These are phyloP conservation scores for Zymoseptoria passerinii DNA, from an alignment of 2,329 filamentous ascomycete genomes.

Conservation along the genomic window DNA sequence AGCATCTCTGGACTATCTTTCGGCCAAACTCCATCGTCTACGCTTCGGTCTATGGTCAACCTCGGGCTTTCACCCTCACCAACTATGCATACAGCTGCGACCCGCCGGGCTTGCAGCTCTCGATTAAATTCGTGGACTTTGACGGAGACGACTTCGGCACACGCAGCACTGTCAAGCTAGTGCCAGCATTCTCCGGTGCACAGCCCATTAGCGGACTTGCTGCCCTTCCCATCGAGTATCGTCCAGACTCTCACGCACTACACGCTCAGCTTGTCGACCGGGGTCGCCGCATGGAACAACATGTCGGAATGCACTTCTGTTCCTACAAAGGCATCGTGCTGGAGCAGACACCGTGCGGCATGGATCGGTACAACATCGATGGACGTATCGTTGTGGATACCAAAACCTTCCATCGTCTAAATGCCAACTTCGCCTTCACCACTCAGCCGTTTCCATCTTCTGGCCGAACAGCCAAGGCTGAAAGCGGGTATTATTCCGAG, in stretches of 20 bases:
- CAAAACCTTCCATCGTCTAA: slow-evolving; percentile 25
- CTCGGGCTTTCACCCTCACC: slow-evolving; percentile 23
- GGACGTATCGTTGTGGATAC: slow-evolving; percentile 24
- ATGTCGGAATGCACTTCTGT: slow-evolving; percentile 24
- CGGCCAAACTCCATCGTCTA: slow-evolving; percentile 29
- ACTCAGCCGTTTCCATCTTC: slow-evolving; percentile 17
- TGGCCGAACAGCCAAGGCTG: slow-evolving; percentile 1
- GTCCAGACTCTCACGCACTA: slow-evolving; percentile 9
- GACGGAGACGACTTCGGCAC: slow-evolving; percentile 28
- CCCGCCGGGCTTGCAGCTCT: slow-evolving; percentile 21
- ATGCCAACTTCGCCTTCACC: slow-evolving; percentile 19
- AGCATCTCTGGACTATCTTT: slow-evolving; percentile 39
- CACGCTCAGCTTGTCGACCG: slow-evolving; percentile 18
- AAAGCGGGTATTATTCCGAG: slow-evolving; percentile 8
- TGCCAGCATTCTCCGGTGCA: slow-evolving; percentile 18
- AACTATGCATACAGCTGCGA: slow-evolving; percentile 24
- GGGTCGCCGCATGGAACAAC: slow-evolving; percentile 20
- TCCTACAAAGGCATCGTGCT: slow-evolving; percentile 22
- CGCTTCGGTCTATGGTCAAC: slow-evolving; percentile 23
- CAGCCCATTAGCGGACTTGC: slow-evolving; percentile 19
- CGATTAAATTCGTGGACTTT: slow-evolving; percentile 27
- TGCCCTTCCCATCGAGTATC: slow-evolving; percentile 19
- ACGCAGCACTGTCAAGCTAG: slow-evolving; percentile 4
- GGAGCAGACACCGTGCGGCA: slow-evolving; percentile 13
- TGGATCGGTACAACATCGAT: slow-evolving; percentile 21